Conservation (phyloP, 2,329 filamentous ascomycete genomes). For the Fusarium staphyleae region DNA sequence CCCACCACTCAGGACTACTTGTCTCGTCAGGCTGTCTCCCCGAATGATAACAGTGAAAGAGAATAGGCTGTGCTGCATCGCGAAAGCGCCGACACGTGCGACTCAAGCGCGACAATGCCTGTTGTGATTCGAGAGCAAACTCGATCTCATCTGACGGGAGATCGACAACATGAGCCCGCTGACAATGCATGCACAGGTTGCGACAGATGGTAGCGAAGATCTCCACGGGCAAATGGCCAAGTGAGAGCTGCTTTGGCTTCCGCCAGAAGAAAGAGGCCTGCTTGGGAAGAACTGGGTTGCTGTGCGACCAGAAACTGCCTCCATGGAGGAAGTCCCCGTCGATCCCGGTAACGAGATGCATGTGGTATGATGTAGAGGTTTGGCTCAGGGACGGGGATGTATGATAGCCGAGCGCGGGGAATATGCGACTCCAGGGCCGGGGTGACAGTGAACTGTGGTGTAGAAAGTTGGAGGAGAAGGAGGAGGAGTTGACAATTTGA, state of each 20-base stretch:
- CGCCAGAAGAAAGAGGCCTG: slow-evolving; percentile 19
- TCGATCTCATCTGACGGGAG: slow-evolving; percentile 35
- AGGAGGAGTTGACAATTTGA: neutral
- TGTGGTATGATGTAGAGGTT: slow-evolving; percentile 19
- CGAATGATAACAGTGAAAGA: slow-evolving; percentile 40
- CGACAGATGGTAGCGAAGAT: slow-evolving; percentile 40
- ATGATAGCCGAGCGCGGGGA: neutral
- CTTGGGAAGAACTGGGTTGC: slow-evolving; percentile 12
- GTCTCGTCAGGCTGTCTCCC: slow-evolving; percentile 26
- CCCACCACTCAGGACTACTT: slow-evolving; percentile 22
- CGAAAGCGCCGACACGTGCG: slow-evolving; percentile 38
- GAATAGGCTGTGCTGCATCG: slow-evolving; percentile 33
- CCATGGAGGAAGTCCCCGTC: slow-evolving; percentile 35
- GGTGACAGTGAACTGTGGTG: slow-evolving; percentile 2
- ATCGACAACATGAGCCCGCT: slow-evolving; percentile 38
- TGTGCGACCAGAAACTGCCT: slow-evolving; percentile 23
- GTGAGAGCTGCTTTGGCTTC: slow-evolving; percentile 25
- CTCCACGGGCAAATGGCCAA: slow-evolving; percentile 36
- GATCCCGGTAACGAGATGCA: slow-evolving; percentile 36
- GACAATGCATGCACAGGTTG: slow-evolving; percentile 39
- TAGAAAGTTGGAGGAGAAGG: slow-evolving; percentile 2
- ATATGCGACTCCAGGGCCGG: neutral
- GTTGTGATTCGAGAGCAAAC: slow-evolving; percentile 33
- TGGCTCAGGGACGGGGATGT: slow-evolving; percentile 14
- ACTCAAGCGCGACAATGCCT: slow-evolving; percentile 39